These are phyloP conservation scores for Floccularia luteovirens DNA, from an alignment of 768 basidiomycete species.

Conservation along the genomic window DNA sequence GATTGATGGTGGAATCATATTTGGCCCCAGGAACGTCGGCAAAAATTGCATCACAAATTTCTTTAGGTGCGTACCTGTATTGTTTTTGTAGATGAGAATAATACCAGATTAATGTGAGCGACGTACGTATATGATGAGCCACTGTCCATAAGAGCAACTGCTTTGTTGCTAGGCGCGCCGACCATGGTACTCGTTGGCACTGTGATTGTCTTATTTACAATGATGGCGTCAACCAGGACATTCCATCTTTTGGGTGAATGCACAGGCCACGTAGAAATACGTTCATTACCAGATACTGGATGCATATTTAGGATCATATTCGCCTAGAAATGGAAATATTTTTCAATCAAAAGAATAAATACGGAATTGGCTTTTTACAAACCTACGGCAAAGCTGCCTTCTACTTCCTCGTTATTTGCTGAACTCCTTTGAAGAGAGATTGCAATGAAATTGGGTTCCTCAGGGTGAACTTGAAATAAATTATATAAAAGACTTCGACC, in stretches of 20 bases:
- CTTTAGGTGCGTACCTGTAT: conserved; percentile 62
- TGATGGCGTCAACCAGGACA: conserved; percentile 65
- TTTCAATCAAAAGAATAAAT: conserved; percentile 1
- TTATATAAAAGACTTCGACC: conserved; percentile 74
- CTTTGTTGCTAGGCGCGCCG: conserved; percentile 58
- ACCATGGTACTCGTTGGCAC: conserved; percentile 46
- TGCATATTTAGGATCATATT: conserved; percentile 56
- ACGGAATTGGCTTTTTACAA: conserved; percentile 8
- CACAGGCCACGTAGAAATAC: conserved; percentile 71
- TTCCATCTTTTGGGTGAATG: conserved; percentile 64
- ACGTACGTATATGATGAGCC: conserved; percentile 77
- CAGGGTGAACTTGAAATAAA: conserved; percentile 59
- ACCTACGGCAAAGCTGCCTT: conserved; percentile 74
- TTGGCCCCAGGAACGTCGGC: conserved; percentile 53
- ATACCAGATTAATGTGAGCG: neutral
- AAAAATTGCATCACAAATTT: conserved; percentile 65
- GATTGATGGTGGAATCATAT: conserved; percentile 40
- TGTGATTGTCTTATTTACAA: conserved; percentile 45
- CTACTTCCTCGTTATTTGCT: conserved; percentile 42
- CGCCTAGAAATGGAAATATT: conserved; percentile 36
- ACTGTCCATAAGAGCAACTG: conserved; percentile 72
- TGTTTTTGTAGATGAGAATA: no score
- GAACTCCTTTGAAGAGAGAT: conserved; percentile 62
- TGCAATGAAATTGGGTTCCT: conserved; percentile 74
- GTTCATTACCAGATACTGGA: conserved; percentile 45